Evolutionary conservation across 192 early-diverging fungal species (phyloP).

Genomic region (Podochytrium sp.): DNA sequence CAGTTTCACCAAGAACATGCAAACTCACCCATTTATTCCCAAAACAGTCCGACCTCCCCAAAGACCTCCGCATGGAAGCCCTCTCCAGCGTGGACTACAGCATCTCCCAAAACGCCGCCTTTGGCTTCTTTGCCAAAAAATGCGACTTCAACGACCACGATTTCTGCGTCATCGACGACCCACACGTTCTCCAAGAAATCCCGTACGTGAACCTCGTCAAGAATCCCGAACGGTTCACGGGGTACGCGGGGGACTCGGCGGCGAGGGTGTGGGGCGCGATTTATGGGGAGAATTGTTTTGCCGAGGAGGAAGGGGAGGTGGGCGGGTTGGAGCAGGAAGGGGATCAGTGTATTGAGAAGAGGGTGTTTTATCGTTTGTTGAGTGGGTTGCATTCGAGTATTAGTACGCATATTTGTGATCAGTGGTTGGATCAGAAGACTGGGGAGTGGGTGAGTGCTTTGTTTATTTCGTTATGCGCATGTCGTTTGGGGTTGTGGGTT

Average conservation of each 20-base stretch:
- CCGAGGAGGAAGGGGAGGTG: conserved; percentile 38
- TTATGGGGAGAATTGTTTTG: conserved; percentile 98
- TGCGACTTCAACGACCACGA: conserved; percentile 62
- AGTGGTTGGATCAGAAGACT: conserved; percentile 87
- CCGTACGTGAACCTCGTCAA: conserved; percentile 83
- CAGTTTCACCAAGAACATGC: background rate
- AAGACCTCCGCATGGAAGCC: conserved; percentile 52
- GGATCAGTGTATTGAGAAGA: conserved; percentile 75
- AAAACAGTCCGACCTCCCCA: conserved; percentile 51
- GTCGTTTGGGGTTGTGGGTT: background rate
- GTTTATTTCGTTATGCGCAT: background rate
- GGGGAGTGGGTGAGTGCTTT: conserved; percentile 77
- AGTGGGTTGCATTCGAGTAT: conserved; percentile 93
- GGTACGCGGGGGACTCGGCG: conserved; percentile 88
- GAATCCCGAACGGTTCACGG: conserved; percentile 97
- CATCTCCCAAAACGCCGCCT: conserved; percentile 40
- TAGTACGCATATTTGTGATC: conserved; percentile 95
- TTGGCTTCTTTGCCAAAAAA: conserved; percentile 42
- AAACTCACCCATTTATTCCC: too few relatives aligned
- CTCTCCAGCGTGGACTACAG: conserved; percentile 77
- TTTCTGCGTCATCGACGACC: conserved; percentile 89
- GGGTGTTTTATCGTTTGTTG: conserved; percentile 66
- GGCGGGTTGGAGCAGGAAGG: conserved; percentile 47
- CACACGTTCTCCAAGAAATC: conserved; percentile 63
- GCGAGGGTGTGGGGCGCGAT: conserved; percentile 93